phyloP scores from a whole-genome alignment of 2,329 filamentous ascomycete genomes.

The Niveomyces coronatus region DNA sequence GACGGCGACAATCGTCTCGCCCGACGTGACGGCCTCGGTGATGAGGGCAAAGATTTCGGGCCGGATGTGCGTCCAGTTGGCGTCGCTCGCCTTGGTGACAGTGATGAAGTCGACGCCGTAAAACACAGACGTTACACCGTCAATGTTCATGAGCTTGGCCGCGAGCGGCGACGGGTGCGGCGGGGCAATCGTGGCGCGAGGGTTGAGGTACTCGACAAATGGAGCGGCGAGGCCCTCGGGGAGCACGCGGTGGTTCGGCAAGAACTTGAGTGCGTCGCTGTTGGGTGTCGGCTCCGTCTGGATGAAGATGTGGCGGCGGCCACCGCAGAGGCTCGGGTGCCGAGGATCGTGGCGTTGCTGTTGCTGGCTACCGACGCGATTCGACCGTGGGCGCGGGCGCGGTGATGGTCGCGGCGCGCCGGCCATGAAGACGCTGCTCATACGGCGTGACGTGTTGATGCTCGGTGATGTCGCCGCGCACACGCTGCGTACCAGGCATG shows the following conservation, averaged over 20 bases:
- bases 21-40: conserved; percentile 80
- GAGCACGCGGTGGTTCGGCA: conserved; percentile 79
- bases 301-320: conserved; percentile 75
- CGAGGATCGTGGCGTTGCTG: conserved; percentile 8
- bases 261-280: conserved; percentile 90
- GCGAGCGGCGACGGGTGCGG: conserved; percentile 88
- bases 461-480: not conserved
- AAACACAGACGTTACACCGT: conserved; percentile 90
- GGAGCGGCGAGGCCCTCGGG: conserved; percentile 61
- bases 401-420: conserved; percentile 5
- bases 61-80: conserved; percentile 89
- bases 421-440: no score
- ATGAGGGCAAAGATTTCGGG: conserved; percentile 93
- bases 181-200: conserved; percentile 76
- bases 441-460: no score
- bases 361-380: no score
- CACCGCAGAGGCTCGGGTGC: conserved; percentile 15
- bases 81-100: conserved; percentile 78
- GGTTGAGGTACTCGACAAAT: conserved; percentile 86
- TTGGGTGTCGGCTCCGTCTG: conserved; percentile 95
- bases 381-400: not conserved
- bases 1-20: conserved; percentile 68
- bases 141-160: conserved; percentile 81
- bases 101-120: conserved; percentile 96
- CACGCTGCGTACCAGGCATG: conserved; percentile 11